Percentiles rank a stretch among this genome's conserved stretches.
Evolutionary conservation across 23 red algal genomes (phyloP).

Genomic region (Chondrus crispus): DNA sequence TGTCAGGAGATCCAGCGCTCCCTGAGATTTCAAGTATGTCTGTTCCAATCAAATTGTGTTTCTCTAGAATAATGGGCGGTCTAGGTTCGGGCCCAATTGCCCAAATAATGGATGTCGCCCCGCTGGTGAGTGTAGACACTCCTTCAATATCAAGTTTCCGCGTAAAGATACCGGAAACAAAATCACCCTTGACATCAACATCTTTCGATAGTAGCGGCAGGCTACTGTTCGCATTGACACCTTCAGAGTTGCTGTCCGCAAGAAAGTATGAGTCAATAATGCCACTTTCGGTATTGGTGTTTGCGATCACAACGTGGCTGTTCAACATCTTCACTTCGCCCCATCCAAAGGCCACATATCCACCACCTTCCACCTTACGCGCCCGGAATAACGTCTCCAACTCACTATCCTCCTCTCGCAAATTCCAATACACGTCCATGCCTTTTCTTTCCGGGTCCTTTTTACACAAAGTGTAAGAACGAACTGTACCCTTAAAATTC

Average conservation of each 20-base stretch:
- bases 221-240: background rate
- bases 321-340: background rate
- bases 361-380: background rate
- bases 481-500: too few relatives aligned
- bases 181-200: background rate
- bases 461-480: too few relatives aligned
- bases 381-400: background rate
- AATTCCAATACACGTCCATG: too few relatives aligned
- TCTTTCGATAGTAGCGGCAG: background rate
- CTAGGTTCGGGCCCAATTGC: conserved; percentile 25
- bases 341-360: background rate
- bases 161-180: background rate
- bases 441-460: too few relatives aligned
- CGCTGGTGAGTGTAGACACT: too few relatives aligned
- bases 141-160: too few relatives aligned
- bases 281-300: background rate
- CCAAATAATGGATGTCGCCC: conserved; percentile 36
- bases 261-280: background rate
- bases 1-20: background rate
- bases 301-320: background rate
- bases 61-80: background rate
- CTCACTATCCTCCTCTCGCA: too few relatives aligned
- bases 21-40: too few relatives aligned
- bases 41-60: too few relatives aligned
- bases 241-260: background rate